Evolutionary conservation across 2,329 filamentous ascomycete genomes (phyloP).

Genomic region (Epichloe coenophiala): DNA sequence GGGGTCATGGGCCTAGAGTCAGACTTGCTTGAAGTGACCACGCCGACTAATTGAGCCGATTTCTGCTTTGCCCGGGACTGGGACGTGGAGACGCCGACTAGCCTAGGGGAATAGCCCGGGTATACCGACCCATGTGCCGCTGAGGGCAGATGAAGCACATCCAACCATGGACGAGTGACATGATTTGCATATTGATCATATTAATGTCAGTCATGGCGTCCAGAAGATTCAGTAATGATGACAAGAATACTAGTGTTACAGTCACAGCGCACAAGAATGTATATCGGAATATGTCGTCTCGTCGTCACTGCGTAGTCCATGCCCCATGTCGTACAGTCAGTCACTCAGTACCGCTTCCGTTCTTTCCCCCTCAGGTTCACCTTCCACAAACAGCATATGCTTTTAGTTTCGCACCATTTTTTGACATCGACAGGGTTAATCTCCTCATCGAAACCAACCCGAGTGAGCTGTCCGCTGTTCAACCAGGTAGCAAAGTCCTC

Average conservation of each 20-base stretch:
- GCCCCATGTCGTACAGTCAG: background rate
- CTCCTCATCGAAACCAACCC: conserved; percentile 51
- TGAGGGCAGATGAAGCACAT: background rate
- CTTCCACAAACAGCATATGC: conserved; percentile 71
- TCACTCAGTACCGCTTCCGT: conserved; percentile 25
- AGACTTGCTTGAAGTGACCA: background rate
- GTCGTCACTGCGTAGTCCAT: background rate
- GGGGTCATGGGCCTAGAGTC: background rate
- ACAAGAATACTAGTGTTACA: background rate
- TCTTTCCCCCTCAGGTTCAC: conserved; percentile 38
- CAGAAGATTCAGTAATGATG: no score
- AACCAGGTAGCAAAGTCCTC: conserved; percentile 79
- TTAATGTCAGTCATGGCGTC: no score
- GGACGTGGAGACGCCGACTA: background rate
- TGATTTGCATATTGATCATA: background rate
- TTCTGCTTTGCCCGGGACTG: conserved; percentile 1
- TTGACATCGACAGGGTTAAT: conserved; percentile 55
- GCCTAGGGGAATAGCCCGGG: background rate
- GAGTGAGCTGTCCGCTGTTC: conserved; percentile 54
- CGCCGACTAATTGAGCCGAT: conserved; percentile 3
- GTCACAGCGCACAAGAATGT: background rate
- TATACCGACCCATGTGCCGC: background rate
- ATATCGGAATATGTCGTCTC: background rate
- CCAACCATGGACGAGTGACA: background rate
- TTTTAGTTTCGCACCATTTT: conserved; percentile 80